phyloP scores from a whole-genome alignment of 257 asterid genomes.

The Perilla frutescens region DNA sequence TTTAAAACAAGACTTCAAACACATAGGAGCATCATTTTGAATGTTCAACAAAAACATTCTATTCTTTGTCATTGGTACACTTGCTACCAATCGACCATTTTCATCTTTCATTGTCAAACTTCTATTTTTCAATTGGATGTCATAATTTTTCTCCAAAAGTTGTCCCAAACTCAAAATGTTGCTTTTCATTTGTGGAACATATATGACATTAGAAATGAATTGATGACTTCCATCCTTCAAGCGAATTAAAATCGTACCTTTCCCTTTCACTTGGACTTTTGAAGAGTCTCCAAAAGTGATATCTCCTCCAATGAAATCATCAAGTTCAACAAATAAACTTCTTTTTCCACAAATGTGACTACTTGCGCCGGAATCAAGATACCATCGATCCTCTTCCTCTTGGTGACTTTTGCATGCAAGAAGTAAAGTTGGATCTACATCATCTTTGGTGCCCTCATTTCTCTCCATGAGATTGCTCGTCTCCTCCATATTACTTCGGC shows the following conservation, averaged over 20 bases:
- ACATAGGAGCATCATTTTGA: slow-evolving; percentile 3
- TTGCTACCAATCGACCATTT: background rate
- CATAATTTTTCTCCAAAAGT: slow-evolving; percentile 17
- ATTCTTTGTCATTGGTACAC: background rate
- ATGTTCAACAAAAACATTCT: background rate
- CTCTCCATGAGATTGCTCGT: background rate
- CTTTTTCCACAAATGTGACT: too few relatives aligned
- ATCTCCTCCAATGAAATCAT: background rate
- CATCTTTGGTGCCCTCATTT: background rate
- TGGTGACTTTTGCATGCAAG: background rate
- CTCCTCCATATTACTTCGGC: slow-evolving; percentile 1
- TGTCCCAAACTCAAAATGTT: slow-evolving; percentile 14
- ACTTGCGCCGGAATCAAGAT: too few relatives aligned
- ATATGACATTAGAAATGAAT: background rate
- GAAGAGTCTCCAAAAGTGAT: background rate
- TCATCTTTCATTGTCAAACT: background rate
- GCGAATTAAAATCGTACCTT: background rate
- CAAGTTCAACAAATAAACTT: background rate
- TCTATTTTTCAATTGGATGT: slow-evolving; percentile 2
- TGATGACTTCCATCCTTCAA: slow-evolving; percentile 14
- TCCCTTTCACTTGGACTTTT: background rate
- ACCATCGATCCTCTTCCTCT: background rate
- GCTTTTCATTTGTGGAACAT: background rate
- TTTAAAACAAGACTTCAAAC: slow-evolving; percentile 9
- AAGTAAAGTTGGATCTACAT: background rate